These are phyloP conservation scores for Setomelanomma holmii DNA, from an alignment of 2,329 filamentous ascomycete genomes.

Conservation along the genomic window DNA sequence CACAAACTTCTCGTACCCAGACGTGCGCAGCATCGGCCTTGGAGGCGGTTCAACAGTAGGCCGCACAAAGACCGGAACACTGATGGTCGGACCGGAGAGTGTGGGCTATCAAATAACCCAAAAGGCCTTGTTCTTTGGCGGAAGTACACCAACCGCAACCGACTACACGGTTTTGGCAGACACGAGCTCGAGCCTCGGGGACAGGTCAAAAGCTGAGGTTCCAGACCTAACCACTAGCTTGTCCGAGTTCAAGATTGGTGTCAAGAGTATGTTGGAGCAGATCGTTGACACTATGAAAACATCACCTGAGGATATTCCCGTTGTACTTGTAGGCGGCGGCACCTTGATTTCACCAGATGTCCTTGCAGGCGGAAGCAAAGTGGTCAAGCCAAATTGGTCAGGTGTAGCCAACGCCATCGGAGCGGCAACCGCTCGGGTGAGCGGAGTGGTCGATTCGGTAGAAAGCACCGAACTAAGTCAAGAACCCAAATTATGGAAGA, in stretches of 20 bases:
- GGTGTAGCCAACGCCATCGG: slow-evolving; percentile 68
- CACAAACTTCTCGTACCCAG: slow-evolving; percentile 57
- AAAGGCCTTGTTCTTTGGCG: slow-evolving; percentile 62
- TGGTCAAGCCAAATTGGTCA: slow-evolving; percentile 60
- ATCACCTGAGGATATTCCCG: slow-evolving; percentile 58
- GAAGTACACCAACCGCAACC: slow-evolving; percentile 60
- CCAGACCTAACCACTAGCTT: neutral
- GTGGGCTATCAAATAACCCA: slow-evolving; percentile 61
- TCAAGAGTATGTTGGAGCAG: slow-evolving; percentile 58
- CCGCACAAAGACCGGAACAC: slow-evolving; percentile 33
- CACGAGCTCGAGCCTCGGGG: slow-evolving; percentile 31
- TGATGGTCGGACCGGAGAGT: slow-evolving; percentile 62
- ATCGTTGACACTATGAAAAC: slow-evolving; percentile 65
- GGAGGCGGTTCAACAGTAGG: slow-evolving; percentile 59
- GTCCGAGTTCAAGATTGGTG: slow-evolving; percentile 29
- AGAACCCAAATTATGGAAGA: slow-evolving; percentile 2
- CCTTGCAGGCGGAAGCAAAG: slow-evolving; percentile 59
- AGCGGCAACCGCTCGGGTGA: slow-evolving; percentile 64
- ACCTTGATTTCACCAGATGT: slow-evolving; percentile 59
- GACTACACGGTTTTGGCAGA: slow-evolving; percentile 40
- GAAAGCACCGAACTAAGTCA: slow-evolving; percentile 47
- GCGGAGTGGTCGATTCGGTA: slow-evolving; percentile 61
- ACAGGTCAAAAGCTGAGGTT: slow-evolving; percentile 4
- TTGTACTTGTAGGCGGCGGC: slow-evolving; percentile 66
- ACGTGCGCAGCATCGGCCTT: slow-evolving; percentile 61